Conservation (phyloP, 331 rosid species). For the Acacia concinna region DNA sequence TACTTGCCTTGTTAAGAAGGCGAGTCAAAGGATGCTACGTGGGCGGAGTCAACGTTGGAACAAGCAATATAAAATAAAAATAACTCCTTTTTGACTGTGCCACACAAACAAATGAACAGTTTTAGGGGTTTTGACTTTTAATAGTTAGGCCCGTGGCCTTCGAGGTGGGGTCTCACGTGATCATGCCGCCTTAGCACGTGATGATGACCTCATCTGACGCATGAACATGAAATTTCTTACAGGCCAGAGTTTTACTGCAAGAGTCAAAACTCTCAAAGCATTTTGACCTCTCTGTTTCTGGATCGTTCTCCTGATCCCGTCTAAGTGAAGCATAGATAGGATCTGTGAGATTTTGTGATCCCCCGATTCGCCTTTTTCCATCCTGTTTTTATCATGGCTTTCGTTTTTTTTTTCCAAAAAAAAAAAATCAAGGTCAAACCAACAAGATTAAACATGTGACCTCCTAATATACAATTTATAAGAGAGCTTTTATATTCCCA, state of each 20-base stretch:
- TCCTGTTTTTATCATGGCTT: neutral
- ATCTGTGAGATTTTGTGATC: neutral
- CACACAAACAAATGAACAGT: no score
- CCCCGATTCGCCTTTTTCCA: neutral
- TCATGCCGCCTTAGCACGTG: neutral
- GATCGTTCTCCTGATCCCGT: neutral
- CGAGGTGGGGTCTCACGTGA: neutral
- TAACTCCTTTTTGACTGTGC: constrained; percentile 2
- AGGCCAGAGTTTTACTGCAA: neutral
- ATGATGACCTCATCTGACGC: neutral
- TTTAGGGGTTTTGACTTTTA: neutral
- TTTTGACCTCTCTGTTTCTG: neutral
- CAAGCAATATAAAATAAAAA: neutral
- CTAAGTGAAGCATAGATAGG: neutral
- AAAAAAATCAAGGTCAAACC: no score
- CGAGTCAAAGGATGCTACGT: neutral
- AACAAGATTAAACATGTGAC: no score
- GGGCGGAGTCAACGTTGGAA: neutral
- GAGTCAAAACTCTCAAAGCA: neutral
- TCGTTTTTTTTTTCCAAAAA: no score
- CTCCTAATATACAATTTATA: no score
- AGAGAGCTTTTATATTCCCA: no score
- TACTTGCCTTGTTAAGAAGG: neutral
- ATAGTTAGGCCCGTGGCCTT: neutral
- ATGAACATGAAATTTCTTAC: neutral